Base-by-base conservation (phyloP, 768 basidiomycete genomes). In the Rhizopogon vulgaris region DNA sequence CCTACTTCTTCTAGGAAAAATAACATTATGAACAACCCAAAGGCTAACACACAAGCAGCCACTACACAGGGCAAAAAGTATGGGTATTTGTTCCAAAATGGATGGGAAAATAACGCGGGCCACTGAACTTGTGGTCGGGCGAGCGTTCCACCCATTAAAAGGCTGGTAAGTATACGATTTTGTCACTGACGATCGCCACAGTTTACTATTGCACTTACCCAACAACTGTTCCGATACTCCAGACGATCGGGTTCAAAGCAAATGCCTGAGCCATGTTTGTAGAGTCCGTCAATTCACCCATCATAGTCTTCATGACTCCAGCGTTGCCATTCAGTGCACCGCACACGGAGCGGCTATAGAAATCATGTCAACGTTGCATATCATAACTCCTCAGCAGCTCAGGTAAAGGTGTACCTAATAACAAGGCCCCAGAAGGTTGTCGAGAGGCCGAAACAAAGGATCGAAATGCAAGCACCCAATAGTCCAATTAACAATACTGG, bases 241-340 rank as follows among this genome's bases (percentile, higher is more conserved):
- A 71, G 2, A 65, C 27, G 1, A 61, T 24, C 8, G 65, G 70
- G 4, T 70, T 15, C 12, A 64, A 38, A 11, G 70, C 52, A 51
- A 71, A 69, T 3, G 57, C 73, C 11, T 65, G 64, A 3, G 74
- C 69, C 60, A 64, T 63, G 43, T 62, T 69, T 45, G 56, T 63
- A 15, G 51, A 47, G 37, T 70, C 27, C 76, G 80, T 82, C 32
- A 86, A 65, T 53, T 86, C 84, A 0, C 77, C 84, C 66, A 87
- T 76, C 52, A 81, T 78, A 52, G 79, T 83, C 62, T 87, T 88
- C 75, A 86, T 82, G 30, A 87, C 84, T 3, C 80, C 69, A 2
- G 65, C 6, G 32, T 74, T 73, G 2, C 72, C 73, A 47, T 74
- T 72, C 11, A 74, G 54, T 11, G 61, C 18, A 4, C 70, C 72